Conservation (phyloP, 352 stramenopile genomes). For the Pythium phragmitis region DNA sequence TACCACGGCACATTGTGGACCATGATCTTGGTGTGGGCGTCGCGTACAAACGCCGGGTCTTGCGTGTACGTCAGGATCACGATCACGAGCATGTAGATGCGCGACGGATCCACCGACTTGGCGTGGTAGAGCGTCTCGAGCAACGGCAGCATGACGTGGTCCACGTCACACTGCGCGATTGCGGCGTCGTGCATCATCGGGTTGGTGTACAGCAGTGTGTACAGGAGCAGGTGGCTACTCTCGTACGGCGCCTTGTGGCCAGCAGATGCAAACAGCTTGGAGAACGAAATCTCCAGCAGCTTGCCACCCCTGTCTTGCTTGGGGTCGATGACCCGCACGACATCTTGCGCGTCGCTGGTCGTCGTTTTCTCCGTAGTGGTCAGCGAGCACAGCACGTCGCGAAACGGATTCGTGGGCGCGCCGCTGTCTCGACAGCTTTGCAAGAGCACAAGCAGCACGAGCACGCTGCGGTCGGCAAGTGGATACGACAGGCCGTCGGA, state of each 20-base stretch:
- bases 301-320: conserved; percentile 36
- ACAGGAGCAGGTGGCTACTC: conserved; percentile 66
- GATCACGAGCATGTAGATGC: conserved; percentile 74
- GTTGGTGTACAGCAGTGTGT: conserved; percentile 72
- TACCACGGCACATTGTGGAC: conserved; percentile 73
- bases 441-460: conserved; percentile 69
- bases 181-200: conserved; percentile 49
- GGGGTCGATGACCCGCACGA: conserved; percentile 7
- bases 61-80: conserved; percentile 70
- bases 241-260: conserved; percentile 62
- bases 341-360: conserved; percentile 11
- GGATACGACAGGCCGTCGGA: conserved; percentile 50
- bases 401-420: conserved; percentile 56
- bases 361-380: conserved; percentile 28
- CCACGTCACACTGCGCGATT: conserved; percentile 43
- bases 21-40: conserved; percentile 60
- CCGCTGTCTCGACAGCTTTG: conserved; percentile 64
- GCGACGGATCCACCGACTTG: conserved; percentile 55
- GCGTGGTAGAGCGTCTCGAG: conserved; percentile 73
- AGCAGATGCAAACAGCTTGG: conserved; percentile 49
- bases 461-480: conserved; percentile 60
- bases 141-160: conserved; percentile 56
- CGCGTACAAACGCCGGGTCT: conserved; percentile 53
- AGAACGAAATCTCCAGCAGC: conserved; percentile 43
- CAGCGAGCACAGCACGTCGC: conserved; percentile 48